phyloP scores from a whole-genome alignment of 768 basidiomycete genomes.

The Termitomyces sp. region DNA sequence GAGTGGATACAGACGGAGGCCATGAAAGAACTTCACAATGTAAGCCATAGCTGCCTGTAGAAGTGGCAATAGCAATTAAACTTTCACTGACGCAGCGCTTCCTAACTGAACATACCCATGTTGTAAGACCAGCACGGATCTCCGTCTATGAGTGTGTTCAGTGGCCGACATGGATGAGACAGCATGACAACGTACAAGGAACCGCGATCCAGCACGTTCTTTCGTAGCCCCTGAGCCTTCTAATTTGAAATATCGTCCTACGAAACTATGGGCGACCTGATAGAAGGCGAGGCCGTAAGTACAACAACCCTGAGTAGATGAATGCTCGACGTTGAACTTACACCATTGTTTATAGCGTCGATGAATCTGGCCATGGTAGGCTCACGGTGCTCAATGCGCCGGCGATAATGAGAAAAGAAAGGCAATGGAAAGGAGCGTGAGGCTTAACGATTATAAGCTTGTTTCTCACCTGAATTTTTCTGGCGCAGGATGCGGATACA shows the following conservation, averaged over 20 bases:
- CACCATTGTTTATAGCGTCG: constrained; percentile 23
- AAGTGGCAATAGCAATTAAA: neutral
- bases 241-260: constrained; percentile 67
- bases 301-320: neutral
- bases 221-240: constrained; percentile 66
- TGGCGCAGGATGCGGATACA: neutral
- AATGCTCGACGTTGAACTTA: constrained; percentile 13
- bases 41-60: constrained; percentile 76
- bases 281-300: neutral
- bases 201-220: constrained; percentile 60
- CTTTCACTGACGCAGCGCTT: neutral
- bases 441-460: neutral
- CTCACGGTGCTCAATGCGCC: constrained; percentile 5
- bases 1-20: neutral
- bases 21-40: constrained; percentile 44
- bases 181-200: constrained; percentile 34
- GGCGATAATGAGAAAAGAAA: neutral
- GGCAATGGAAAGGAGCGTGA: neutral
- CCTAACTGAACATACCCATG: constrained; percentile 52
- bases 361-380: constrained; percentile 18
- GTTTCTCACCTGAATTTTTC: constrained; percentile 5
- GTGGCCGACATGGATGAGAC: neutral
- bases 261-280: constrained; percentile 40
- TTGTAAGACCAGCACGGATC: constrained; percentile 73
- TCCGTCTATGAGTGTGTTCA: constrained; percentile 47